Conservation (phyloP, 1,284 basidiomycete species). For the Malassezia japonica region DNA sequence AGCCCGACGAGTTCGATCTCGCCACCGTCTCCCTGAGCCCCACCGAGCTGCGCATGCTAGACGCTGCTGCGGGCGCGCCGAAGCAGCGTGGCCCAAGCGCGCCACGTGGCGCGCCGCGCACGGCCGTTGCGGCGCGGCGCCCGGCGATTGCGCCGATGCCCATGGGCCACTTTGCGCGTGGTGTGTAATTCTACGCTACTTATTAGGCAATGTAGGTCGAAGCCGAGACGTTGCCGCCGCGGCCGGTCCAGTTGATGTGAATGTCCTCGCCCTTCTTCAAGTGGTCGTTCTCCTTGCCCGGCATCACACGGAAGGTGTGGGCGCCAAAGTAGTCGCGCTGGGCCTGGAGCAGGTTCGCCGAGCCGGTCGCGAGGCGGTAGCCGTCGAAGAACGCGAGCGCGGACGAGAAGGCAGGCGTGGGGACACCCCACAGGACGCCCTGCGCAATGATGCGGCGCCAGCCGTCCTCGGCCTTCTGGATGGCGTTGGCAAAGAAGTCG, state of each 20-base stretch:
- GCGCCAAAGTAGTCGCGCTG: constrained; percentile 58
- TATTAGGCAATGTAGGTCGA: constrained; percentile 77
- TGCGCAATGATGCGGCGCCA: constrained; percentile 97
- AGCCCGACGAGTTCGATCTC: constrained; percentile 12
- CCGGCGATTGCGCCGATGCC: constrained; percentile 13
- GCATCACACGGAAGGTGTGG: constrained; percentile 33
- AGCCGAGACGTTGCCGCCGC: constrained; percentile 85
- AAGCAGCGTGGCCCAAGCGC: not conserved
- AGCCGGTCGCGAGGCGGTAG: constrained; percentile 74
- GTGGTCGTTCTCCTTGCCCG: constrained; percentile 35
- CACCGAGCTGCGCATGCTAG: not conserved
- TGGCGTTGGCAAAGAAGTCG: constrained; percentile 91
- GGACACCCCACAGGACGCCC: constrained; percentile 93
- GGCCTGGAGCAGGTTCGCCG: constrained; percentile 84
- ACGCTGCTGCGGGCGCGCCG: not conserved
- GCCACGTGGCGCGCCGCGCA: not conserved
- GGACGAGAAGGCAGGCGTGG: constrained; percentile 88
- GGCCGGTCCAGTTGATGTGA: constrained; percentile 66
- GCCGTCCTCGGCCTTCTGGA: constrained; percentile 88
- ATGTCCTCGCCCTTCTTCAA: constrained; percentile 66
- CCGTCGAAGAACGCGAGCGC: constrained; percentile 99
- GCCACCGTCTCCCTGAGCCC: constrained; percentile 12
- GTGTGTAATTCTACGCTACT: not conserved
- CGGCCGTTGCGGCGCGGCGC: not conserved
- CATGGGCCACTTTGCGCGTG: too few relatives aligned